Conservation (phyloP, 2,329 filamentous ascomycete species). For the Cladorrhinum sp. region DNA sequence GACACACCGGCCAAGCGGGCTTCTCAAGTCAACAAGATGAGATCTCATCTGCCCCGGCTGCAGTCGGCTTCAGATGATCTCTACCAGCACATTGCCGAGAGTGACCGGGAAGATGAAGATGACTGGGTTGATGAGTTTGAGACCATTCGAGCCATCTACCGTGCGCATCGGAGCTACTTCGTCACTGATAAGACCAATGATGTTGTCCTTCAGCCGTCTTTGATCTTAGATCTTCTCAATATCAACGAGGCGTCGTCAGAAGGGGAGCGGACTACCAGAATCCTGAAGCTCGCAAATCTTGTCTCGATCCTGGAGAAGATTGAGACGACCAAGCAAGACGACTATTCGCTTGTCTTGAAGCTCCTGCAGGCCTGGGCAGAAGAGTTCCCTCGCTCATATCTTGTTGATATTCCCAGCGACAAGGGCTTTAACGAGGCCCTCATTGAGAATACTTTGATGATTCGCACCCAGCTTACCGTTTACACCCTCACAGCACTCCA, state of each 20-base stretch:
- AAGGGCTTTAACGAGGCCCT: slow-evolving; percentile 10
- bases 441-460: slow-evolving; percentile 18
- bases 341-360: background rate
- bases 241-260: slow-evolving; percentile 1
- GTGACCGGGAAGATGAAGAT: slow-evolving; percentile 10
- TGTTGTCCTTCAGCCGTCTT: slow-evolving; percentile 16
- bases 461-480: slow-evolving; percentile 25
- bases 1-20: slow-evolving; percentile 13
- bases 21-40: slow-evolving; percentile 9
- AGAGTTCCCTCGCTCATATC: slow-evolving; percentile 17
- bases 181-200: slow-evolving; percentile 7
- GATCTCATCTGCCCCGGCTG: slow-evolving; percentile 11
- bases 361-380: slow-evolving; percentile 18
- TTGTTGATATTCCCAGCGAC: slow-evolving; percentile 3
- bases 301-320: slow-evolving; percentile 18
- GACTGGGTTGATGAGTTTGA: slow-evolving; percentile 11
- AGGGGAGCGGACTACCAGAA: slow-evolving; percentile 6
- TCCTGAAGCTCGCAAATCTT: slow-evolving; percentile 22
- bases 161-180: slow-evolving; percentile 15
- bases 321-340: background rate
- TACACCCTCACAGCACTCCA: slow-evolving; percentile 15
- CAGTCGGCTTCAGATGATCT: slow-evolving; percentile 15
- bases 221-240: slow-evolving; percentile 12
- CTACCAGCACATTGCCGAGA: slow-evolving; percentile 12
- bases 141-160: slow-evolving; percentile 9